A percentile compares a stretch with the other conserved stretches of the same genome.
Evolutionary conservation across 306 rosid species (phyloP).

Genomic region (Morella rubra): DNA sequence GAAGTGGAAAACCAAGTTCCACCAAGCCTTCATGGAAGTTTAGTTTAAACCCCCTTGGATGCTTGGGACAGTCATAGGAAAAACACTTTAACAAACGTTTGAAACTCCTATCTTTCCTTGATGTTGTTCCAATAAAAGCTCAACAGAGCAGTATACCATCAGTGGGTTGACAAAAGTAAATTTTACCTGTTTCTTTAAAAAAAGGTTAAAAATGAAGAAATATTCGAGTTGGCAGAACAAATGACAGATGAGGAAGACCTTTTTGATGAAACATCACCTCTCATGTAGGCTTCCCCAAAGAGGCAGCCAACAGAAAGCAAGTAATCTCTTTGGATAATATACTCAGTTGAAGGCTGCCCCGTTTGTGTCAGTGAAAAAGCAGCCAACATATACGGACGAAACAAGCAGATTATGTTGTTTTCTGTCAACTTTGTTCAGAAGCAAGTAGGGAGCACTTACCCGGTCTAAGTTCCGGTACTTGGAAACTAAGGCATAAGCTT

Average conservation of each 20-base stretch:
- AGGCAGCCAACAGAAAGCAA: not conserved
- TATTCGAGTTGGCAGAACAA: not conserved
- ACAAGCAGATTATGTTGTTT: not conserved
- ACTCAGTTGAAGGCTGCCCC: not conserved
- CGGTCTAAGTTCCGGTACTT: conserved; percentile 79
- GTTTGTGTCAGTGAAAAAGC: not conserved
- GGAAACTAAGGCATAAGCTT: conserved; percentile 79
- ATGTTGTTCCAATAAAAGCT: not conserved
- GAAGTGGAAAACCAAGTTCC: not conserved
- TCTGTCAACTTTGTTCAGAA: not conserved
- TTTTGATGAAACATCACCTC: not conserved
- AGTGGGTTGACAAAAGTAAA: not conserved
- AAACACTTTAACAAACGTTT: not conserved
- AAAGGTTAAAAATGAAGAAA: not conserved
- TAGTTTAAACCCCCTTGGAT: not conserved
- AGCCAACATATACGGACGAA: not conserved
- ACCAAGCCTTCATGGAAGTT: not conserved
- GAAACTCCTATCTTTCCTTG: not conserved
- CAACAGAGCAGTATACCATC: conserved; percentile 6
- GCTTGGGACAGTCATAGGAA: not conserved
- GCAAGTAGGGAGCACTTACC: conserved; percentile 52
- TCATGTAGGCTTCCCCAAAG: not conserved
- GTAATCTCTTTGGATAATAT: not conserved
- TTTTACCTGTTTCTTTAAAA: not conserved
- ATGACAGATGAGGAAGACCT: not conserved